These are phyloP conservation scores for Anisodus acutangulus DNA, from an alignment of 257 asterid genomes.

Conservation along the genomic window DNA sequence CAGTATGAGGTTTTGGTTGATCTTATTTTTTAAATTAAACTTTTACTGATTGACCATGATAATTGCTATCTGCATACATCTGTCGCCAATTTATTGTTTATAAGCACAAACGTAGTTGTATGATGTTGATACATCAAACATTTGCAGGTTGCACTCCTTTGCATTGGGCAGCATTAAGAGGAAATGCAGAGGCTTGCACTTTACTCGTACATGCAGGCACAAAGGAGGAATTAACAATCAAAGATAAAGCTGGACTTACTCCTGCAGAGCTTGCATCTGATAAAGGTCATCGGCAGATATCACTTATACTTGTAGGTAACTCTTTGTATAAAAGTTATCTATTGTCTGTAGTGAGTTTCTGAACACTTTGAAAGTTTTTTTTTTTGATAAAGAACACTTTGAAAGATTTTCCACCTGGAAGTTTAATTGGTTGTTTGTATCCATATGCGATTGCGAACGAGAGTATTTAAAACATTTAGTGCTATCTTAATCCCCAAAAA, in stretches of 20 bases:
- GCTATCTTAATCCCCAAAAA: neutral
- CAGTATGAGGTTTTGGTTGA: neutral
- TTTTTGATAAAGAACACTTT: neutral
- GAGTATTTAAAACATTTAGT: neutral
- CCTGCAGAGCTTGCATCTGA: constrained; percentile 94
- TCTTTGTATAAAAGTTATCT: constrained; percentile 31
- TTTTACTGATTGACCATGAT: constrained; percentile 22
- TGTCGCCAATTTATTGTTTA: neutral
- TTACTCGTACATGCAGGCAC: constrained; percentile 93
- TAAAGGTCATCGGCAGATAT: constrained; percentile 92
- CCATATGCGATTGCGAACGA: neutral
- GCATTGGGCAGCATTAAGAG: constrained; percentile 98
- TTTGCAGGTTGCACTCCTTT: constrained; percentile 90
- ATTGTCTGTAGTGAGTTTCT: neutral
- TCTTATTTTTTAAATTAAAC: neutral
- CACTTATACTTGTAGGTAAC: constrained; percentile 90
- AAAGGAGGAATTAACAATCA: constrained; percentile 66
- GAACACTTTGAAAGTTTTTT: neutral
- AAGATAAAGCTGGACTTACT: constrained; percentile 85
- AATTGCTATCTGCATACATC: neutral
- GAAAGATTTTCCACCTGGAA: neutral
- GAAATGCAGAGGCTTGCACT: constrained; percentile 87
- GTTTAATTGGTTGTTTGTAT: neutral
- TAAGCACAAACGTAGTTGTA: neutral
- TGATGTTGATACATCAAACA: constrained; percentile 19